Evolutionary conservation across 202 grass and related monocot species (phyloP).

Genomic region (Cymbopogon flexuosus): DNA sequence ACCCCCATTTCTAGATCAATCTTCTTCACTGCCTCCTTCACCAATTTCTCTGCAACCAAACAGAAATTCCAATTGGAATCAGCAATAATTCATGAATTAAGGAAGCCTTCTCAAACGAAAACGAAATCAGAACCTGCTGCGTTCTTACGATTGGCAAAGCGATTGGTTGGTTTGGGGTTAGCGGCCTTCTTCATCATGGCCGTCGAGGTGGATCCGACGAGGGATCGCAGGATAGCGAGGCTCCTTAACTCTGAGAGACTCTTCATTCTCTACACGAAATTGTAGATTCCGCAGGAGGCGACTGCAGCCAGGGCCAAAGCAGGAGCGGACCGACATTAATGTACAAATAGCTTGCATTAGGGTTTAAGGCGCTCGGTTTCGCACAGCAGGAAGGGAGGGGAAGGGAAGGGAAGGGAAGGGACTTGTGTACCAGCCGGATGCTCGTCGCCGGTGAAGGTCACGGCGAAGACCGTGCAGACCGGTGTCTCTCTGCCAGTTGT

Average conservation of each 20-base stretch:
- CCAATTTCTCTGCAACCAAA: too few relatives aligned
- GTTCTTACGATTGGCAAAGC: too few relatives aligned
- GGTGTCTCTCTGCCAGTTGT: not conserved
- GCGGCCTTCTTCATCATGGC: conserved; percentile 36
- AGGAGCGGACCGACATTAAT: too few relatives aligned
- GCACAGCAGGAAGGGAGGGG: not conserved
- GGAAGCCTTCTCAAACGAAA: too few relatives aligned
- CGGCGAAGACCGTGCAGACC: not conserved
- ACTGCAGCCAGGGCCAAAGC: too few relatives aligned
- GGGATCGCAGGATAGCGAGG: conserved; percentile 56
- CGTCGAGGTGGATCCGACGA: conserved; percentile 48
- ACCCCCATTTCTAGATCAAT: too few relatives aligned
- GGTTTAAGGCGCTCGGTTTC: not conserved
- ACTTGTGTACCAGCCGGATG: not conserved
- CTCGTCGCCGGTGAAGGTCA: not conserved
- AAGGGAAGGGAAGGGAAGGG: not conserved
- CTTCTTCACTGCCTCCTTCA: too few relatives aligned
- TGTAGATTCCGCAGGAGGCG: too few relatives aligned
- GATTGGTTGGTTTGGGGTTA: conserved; percentile 18
- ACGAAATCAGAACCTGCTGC: too few relatives aligned
- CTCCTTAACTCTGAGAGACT: conserved; percentile 51
- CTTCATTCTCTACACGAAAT: conserved; percentile 48
- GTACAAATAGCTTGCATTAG: too few relatives aligned
- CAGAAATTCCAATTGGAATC: too few relatives aligned
- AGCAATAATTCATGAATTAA: too few relatives aligned